A percentile compares a stretch with the other conserved stretches of the same genome.
phyloP scores from a whole-genome alignment of 2,329 filamentous ascomycete genomes.

The Aspergillus glaucus region DNA sequence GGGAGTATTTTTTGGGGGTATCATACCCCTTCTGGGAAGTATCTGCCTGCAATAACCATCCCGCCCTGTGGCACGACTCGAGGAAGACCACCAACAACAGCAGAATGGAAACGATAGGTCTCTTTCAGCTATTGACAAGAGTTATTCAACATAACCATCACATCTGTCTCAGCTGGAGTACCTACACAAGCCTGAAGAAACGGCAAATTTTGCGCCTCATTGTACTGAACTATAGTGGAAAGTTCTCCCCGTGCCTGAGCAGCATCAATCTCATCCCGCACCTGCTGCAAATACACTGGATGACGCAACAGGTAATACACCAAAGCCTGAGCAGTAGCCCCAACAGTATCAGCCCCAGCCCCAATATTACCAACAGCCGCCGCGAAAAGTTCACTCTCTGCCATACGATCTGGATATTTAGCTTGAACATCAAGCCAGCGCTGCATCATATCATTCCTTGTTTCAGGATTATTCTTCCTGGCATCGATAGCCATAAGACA shows the following conservation, averaged over 20 bases:
- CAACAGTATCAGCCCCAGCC: conserved; percentile 35
- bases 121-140: neutral
- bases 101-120: neutral
- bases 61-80: too few species aligned
- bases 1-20: too few species aligned
- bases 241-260: conserved; percentile 16
- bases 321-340: conserved; percentile 29
- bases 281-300: conserved; percentile 10
- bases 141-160: neutral
- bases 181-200: conserved; percentile 32
- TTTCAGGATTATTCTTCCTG: conserved; percentile 26
- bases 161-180: neutral
- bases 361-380: conserved; percentile 31
- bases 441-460: conserved; percentile 31
- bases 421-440: conserved; percentile 29
- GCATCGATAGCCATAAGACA: conserved; percentile 24
- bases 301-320: conserved; percentile 31
- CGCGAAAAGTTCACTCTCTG: conserved; percentile 28
- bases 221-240: conserved; percentile 16
- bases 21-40: too few species aligned
- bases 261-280: conserved; percentile 18
- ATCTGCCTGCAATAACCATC: too few species aligned
- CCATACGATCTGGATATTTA: conserved; percentile 28
- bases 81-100: neutral
- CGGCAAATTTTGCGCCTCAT: conserved; percentile 25